Conservation (phyloP, 306 rosid species). For the Gynostemma pentaphyllum region DNA sequence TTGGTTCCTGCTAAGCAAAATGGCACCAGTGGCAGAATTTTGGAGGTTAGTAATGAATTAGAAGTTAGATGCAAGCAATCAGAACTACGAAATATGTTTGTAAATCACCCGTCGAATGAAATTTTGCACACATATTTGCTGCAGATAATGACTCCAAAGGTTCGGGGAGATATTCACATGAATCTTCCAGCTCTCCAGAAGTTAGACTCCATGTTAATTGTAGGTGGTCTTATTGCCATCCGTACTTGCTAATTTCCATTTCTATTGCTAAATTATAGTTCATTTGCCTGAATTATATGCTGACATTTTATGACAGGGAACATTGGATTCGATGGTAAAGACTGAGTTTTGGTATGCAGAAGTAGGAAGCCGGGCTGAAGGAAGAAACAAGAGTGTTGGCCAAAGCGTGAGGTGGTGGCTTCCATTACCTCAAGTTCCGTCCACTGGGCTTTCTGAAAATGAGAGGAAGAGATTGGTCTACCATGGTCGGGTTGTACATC, state of each 20-base stretch:
- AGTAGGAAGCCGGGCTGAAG: slow-evolving; percentile 74
- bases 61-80: too few species aligned
- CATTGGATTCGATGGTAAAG: slow-evolving; percentile 74
- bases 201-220: slow-evolving; percentile 91
- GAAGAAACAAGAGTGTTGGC: slow-evolving; percentile 26
- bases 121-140: not conserved
- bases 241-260: not conserved
- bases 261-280: not conserved
- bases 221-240: slow-evolving; percentile 29
- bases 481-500: slow-evolving; percentile 59
- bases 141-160: slow-evolving; percentile 93
- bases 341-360: slow-evolving; percentile 86
- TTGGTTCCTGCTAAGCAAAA: slow-evolving; percentile 90
- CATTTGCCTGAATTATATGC: not conserved
- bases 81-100: not conserved
- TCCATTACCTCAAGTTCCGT: slow-evolving; percentile 72
- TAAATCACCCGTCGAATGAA: not conserved
- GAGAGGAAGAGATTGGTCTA: slow-evolving; percentile 49
- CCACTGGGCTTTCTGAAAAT: slow-evolving; percentile 55
- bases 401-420: slow-evolving; percentile 88
- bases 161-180: slow-evolving; percentile 80
- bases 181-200: slow-evolving; percentile 95
- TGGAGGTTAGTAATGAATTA: slow-evolving; percentile 54
- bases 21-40: slow-evolving; percentile 59
- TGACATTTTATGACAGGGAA: slow-evolving; percentile 35